Evolutionary conservation across 208 protist genomes (phyloP).

Genomic region (Leishmania braziliensis): DNA sequence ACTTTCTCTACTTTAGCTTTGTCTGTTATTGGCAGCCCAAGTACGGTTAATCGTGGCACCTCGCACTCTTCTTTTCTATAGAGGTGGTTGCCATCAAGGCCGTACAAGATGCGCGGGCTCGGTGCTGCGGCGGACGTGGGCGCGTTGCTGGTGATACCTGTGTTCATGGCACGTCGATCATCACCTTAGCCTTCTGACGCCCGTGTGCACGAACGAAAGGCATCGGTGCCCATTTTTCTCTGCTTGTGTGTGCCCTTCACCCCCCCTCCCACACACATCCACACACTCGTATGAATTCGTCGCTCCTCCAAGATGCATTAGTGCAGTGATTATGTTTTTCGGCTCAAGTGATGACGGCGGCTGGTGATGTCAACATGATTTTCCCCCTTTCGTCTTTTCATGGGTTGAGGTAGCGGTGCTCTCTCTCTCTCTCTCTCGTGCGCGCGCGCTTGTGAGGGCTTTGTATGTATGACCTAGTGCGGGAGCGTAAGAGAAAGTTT

Average conservation of each 20-base stretch:
- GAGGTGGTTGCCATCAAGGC: conserved; percentile 36
- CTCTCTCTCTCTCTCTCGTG: too few relatives aligned
- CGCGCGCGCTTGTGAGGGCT: not conserved
- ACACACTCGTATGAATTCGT: not conserved
- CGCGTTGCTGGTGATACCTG: not conserved
- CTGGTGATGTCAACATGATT: conserved; percentile 38
- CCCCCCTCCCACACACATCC: not conserved
- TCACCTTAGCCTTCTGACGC: not conserved
- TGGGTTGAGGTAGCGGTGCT: too few relatives aligned
- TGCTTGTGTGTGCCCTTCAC: too few relatives aligned
- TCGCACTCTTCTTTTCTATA: conserved; percentile 21
- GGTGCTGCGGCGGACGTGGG: not conserved
- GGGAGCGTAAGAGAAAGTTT: not conserved
- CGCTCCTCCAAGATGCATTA: conserved; percentile 25
- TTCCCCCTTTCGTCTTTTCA: not conserved
- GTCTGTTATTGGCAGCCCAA: not conserved
- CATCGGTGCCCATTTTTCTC: not conserved
- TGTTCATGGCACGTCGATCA: not conserved
- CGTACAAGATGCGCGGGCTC: conserved; percentile 11
- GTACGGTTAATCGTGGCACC: conserved; percentile 35
- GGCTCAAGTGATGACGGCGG: conserved; percentile 22
- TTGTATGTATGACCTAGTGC: not conserved
- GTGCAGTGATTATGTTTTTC: conserved; percentile 28
- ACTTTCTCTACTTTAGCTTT: not conserved
- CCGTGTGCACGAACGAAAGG: not conserved